These are phyloP conservation scores for Fusarium burgessii DNA, from an alignment of 2,329 filamentous ascomycete genomes.

Conservation along the genomic window DNA sequence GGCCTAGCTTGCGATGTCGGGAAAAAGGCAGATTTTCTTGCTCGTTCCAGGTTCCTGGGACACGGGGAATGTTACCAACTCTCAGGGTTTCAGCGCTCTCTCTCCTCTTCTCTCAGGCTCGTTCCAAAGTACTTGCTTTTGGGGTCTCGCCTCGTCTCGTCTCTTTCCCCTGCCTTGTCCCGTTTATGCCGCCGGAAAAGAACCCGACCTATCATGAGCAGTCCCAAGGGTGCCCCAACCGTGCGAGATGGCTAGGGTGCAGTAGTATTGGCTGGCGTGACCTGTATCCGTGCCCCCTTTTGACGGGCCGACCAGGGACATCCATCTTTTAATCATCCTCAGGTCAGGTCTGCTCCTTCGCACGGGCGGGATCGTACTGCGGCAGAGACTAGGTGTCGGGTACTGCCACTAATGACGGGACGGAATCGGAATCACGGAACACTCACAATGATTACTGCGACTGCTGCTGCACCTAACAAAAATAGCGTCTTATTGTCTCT, in stretches of 20 bases:
- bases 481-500: constrained; percentile 10
- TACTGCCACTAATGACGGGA: constrained; percentile 37
- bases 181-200: constrained; percentile 29
- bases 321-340: background rate
- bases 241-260: constrained; percentile 30
- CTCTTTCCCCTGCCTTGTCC: constrained; percentile 19
- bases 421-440: constrained; percentile 34
- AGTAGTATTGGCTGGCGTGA: constrained; percentile 25
- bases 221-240: constrained; percentile 33
- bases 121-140: constrained; percentile 13
- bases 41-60: constrained; percentile 29
- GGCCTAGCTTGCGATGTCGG: constrained; percentile 12
- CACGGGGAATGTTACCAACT: constrained; percentile 25
- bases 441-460: constrained; percentile 1
- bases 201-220: constrained; percentile 21
- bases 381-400: constrained; percentile 28
- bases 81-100: background rate
- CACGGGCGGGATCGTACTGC: constrained; percentile 38
- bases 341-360: constrained; percentile 16
- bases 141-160: constrained; percentile 19
- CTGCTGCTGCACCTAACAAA: background rate
- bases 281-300: constrained; percentile 26
- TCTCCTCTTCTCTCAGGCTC: background rate
- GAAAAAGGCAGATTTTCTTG: background rate
- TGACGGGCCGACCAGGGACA: constrained; percentile 14